Evolutionary conservation across 169 alveolate genomes (phyloP).

Genomic region (Cystoisospora suis): DNA sequence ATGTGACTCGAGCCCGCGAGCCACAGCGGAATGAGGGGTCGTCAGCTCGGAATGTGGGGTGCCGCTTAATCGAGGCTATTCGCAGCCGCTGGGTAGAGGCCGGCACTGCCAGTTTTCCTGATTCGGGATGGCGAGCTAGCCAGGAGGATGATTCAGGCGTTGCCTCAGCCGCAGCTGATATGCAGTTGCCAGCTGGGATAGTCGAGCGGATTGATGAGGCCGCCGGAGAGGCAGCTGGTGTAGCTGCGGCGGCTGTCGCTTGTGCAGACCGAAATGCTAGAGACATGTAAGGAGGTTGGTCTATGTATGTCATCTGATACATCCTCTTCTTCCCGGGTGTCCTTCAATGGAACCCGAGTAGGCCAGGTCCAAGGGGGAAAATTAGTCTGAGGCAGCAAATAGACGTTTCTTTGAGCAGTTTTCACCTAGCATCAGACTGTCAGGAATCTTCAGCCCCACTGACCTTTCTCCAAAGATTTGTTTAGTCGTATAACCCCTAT

Average conservation of each 20-base stretch:
- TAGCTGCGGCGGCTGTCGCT: not conserved
- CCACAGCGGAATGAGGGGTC: not conserved
- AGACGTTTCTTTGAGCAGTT: no score
- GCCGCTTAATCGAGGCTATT: not conserved
- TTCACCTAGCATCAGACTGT: no score
- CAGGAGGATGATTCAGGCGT: not conserved
- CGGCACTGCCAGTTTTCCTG: no score
- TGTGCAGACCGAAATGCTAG: not conserved
- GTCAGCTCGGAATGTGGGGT: not conserved
- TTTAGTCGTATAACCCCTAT: no score
- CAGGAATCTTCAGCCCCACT: no score
- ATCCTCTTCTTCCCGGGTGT: no score
- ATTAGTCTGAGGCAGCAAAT: no score
- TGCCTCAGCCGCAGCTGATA: not conserved
- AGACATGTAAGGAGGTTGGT: not conserved
- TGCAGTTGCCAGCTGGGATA: not conserved
- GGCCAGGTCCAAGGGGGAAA: no score
- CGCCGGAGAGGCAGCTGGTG: not conserved
- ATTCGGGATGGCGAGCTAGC: not conserved
- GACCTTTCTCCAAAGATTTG: no score
- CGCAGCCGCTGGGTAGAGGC: not conserved
- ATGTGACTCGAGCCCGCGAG: no score
- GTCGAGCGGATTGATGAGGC: conserved; percentile 5
- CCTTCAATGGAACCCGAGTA: no score
- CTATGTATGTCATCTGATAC: no score